A percentile compares a stretch with the other conserved stretches of the same genome.
Evolutionary conservation across 768 basidiomycete genomes (phyloP).

Genomic region (Nidularia pulvinata): DNA sequence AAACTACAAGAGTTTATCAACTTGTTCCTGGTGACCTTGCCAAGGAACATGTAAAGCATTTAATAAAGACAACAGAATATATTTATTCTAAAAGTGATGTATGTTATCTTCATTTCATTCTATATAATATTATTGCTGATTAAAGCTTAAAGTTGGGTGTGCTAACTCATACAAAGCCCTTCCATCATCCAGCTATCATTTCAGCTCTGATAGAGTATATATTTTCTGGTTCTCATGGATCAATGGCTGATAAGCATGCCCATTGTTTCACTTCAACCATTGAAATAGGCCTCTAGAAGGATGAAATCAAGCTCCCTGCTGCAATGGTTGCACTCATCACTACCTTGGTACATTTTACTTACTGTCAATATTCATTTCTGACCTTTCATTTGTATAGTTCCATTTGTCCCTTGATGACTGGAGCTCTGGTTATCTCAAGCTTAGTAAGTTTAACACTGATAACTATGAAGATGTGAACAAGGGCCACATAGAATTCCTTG

Average conservation of each 20-base stretch:
- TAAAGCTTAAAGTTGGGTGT: too few species aligned
- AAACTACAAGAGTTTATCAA: too few species aligned
- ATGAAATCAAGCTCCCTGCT: not conserved
- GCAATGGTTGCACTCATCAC: not conserved
- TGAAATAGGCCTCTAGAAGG: not conserved
- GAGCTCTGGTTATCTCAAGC: not conserved
- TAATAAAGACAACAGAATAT: too few species aligned
- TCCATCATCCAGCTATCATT: not conserved
- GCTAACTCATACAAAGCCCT: not conserved
- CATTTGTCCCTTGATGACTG: constrained; percentile 6
- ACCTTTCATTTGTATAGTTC: constrained; percentile 1
- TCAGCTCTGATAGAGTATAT: not conserved
- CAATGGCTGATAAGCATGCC: not conserved
- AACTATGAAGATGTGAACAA: constrained; percentile 1
- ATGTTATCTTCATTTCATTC: too few species aligned
- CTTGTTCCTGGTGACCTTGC: too few species aligned
- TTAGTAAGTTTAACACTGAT: constrained; percentile 3
- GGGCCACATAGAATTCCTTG: constrained; percentile 2
- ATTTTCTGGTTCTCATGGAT: not conserved
- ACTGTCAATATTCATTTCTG: not conserved
- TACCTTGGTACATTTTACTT: not conserved
- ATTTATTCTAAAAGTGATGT: too few species aligned
- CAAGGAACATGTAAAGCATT: too few species aligned
- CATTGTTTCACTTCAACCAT: not conserved
- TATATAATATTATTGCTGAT: too few species aligned